These are phyloP conservation scores for Malassezia caprae DNA, from an alignment of 1,284 basidiomycete species.

Conservation along the genomic window DNA sequence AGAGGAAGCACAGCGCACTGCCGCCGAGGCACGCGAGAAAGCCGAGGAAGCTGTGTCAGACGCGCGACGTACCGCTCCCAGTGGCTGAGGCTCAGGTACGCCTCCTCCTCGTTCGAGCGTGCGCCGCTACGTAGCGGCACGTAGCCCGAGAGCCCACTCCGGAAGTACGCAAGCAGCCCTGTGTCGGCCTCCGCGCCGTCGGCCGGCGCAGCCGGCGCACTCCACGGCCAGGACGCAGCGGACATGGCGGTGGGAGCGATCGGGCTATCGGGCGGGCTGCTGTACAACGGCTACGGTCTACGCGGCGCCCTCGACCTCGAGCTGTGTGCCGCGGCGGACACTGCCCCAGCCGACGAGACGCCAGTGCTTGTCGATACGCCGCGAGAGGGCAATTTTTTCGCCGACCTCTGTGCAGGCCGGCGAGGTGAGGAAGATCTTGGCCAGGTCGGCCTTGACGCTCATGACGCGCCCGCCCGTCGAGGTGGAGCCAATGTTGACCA, in stretches of 20 bases:
- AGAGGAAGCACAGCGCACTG: constrained; percentile 85
- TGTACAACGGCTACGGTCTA: background rate
- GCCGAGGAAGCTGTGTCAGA: constrained; percentile 58
- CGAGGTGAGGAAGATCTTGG: constrained; percentile 45
- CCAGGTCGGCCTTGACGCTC: constrained; percentile 44
- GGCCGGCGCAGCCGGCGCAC: background rate
- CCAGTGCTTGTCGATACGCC: constrained; percentile 79
- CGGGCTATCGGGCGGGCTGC: background rate
- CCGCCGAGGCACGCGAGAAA: constrained; percentile 83
- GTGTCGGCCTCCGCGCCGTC: background rate
- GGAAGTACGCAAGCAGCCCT: constrained; percentile 29
- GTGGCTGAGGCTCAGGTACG: constrained; percentile 55
- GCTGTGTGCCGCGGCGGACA: constrained; percentile 36
- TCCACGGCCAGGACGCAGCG: constrained; percentile 1
- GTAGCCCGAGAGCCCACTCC: constrained; percentile 61
- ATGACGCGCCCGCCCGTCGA: constrained; percentile 40
- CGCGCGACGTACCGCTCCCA: constrained; percentile 39
- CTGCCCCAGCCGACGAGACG: constrained; percentile 53
- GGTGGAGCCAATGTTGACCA: constrained; percentile 51
- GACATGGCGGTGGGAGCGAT: background rate
- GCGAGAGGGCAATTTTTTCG: constrained; percentile 45
- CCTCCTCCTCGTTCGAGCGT: constrained; percentile 85
- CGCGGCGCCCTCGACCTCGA: constrained; percentile 31
- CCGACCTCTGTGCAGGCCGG: constrained; percentile 47
- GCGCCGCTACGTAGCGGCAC: constrained; percentile 76